A percentile compares a stretch with the other conserved stretches of the same genome.
Evolutionary conservation across 257 asterid species (phyloP).

Genomic region (Fraxinus quadrangulata): DNA sequence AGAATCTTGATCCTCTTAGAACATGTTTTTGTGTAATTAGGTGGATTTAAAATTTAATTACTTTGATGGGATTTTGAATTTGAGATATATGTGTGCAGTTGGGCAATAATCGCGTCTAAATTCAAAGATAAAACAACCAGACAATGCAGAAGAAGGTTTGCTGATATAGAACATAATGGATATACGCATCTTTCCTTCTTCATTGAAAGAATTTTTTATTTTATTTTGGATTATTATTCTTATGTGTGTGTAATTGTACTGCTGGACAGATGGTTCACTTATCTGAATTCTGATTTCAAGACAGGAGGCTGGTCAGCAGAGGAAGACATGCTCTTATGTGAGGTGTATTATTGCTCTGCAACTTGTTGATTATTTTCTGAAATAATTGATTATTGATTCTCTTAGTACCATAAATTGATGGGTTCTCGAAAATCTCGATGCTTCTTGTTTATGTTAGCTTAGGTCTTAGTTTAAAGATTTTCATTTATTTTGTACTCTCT

Average conservation of each 20-base stretch:
- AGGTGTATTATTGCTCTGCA: constrained; percentile 45
- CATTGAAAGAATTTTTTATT: constrained; percentile 11
- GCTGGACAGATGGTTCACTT: constrained; percentile 86
- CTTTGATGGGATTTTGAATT: constrained; percentile 11
- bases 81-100: constrained; percentile 46
- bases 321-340: constrained; percentile 94
- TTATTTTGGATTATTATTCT: constrained; percentile 2
- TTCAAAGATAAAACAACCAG: constrained; percentile 95
- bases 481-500: not conserved
- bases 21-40: constrained; percentile 13
- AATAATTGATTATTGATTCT: not conserved
- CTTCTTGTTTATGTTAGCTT: not conserved
- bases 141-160: constrained; percentile 98
- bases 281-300: constrained; percentile 98
- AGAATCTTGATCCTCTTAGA: constrained; percentile 29
- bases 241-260: constrained; percentile 24
- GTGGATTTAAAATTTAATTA: constrained; percentile 22
- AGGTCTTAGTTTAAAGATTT: not conserved
- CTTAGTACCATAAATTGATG: not conserved
- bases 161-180: constrained; percentile 34
- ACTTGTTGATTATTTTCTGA: not conserved
- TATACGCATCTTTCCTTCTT: constrained; percentile 1
- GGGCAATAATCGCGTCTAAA: constrained; percentile 89
- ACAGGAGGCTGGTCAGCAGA: constrained; percentile 99
- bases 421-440: not conserved